Percentiles rank a stretch among this genome's conserved stretches.
Conservation (phyloP, 1,139 yeast species). For the Pichia sp. region DNA sequence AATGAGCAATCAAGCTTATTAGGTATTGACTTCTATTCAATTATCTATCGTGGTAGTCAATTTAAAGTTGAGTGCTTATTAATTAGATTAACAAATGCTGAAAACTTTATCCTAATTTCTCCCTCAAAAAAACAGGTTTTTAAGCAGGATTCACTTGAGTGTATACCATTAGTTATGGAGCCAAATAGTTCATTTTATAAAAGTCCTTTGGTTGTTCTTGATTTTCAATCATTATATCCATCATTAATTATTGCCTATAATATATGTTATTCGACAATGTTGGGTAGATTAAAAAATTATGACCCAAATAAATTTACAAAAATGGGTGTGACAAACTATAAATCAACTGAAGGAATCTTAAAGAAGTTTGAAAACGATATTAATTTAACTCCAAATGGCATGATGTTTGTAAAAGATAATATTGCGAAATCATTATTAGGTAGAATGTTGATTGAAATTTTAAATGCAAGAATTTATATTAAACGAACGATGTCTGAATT, state of each 20-base stretch:
- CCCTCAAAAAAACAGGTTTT: constrained; percentile 81
- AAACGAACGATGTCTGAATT: constrained; percentile 64
- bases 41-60: constrained; percentile 86
- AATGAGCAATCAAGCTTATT: constrained; percentile 80
- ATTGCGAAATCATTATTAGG: constrained; percentile 71
- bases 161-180: constrained; percentile 87
- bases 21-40: constrained; percentile 87
- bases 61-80: constrained; percentile 85
- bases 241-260: constrained; percentile 89
- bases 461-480: constrained; percentile 72
- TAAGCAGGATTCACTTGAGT: constrained; percentile 78
- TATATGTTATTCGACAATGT: constrained; percentile 80
- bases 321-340: constrained; percentile 46
- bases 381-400: constrained; percentile 79
- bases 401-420: constrained; percentile 60
- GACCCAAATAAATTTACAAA: constrained; percentile 41
- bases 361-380: constrained; percentile 48
- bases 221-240: constrained; percentile 91
- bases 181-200: constrained; percentile 82
- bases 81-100: constrained; percentile 66
- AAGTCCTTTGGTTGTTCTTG: constrained; percentile 82
- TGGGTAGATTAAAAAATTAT: constrained; percentile 62
- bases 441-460: constrained; percentile 75
- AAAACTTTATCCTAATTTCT: constrained; percentile 64
- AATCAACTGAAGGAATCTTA: constrained; percentile 52